A percentile compares a stretch with the other conserved stretches of the same genome.
Conservation (phyloP, 1,284 basidiomycete genomes). For the Ganoderma lingzhi region DNA sequence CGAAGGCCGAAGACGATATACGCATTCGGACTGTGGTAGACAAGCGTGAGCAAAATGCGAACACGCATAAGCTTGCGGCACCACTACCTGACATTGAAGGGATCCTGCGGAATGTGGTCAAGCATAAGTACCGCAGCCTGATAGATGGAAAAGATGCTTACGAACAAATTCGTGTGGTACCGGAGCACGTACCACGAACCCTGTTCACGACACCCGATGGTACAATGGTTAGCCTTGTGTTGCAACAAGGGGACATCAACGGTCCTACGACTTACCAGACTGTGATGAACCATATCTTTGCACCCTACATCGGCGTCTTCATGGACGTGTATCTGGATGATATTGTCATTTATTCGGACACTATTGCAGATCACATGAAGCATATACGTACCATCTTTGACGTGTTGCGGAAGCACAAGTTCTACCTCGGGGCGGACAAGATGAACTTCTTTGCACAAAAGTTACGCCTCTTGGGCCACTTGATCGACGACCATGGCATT, state of each 20-base stretch:
- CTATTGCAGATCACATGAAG: background rate
- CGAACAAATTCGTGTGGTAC: background rate
- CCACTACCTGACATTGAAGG: conserved; percentile 35
- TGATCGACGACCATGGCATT: background rate
- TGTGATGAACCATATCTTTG: background rate
- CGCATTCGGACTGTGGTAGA: background rate
- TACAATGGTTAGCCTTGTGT: background rate
- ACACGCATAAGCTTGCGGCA: conserved; percentile 35
- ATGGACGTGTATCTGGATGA: background rate
- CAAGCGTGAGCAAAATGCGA: conserved; percentile 37
- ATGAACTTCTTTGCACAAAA: conserved; percentile 2
- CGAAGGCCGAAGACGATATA: background rate
- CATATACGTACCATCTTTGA: background rate
- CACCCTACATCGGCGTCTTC: background rate
- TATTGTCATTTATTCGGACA: background rate
- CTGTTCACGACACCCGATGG: background rate
- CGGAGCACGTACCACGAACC: background rate
- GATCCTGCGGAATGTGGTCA: conserved; percentile 26
- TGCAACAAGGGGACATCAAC: background rate
- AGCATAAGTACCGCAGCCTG: conserved; percentile 15
- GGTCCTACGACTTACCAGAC: background rate
- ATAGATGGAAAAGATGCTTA: conserved; percentile 24
- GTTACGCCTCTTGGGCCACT: background rate
- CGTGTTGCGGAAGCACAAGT: background rate
- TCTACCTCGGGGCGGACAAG: background rate